Evolutionary conservation across 2,329 filamentous ascomycete genomes (phyloP).

Genomic region (Epicoccum nigrum): DNA sequence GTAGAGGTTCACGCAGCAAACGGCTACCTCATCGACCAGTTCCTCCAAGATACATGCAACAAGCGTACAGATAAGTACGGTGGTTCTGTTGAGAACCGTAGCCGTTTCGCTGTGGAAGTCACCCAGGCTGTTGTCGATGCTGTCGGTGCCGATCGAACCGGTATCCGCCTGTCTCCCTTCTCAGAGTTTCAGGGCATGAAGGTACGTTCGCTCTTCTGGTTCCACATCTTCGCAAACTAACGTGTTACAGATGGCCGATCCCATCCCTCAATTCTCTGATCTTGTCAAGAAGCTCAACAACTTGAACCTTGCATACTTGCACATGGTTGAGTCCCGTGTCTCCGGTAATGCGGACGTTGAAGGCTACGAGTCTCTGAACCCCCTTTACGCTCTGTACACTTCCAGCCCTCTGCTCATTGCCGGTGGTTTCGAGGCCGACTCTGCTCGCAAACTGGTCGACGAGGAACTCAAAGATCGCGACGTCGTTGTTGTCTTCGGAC

Average conservation of each 20-base stretch:
- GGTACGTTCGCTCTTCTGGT: background rate
- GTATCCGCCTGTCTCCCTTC: conserved; percentile 66
- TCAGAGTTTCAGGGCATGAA: conserved; percentile 67
- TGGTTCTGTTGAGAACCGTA: conserved; percentile 59
- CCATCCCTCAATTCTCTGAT: conserved; percentile 67
- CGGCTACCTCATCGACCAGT: conserved; percentile 71
- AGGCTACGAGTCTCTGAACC: conserved; percentile 27
- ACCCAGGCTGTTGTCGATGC: conserved; percentile 57
- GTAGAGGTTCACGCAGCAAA: conserved; percentile 65
- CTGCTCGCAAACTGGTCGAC: conserved; percentile 45
- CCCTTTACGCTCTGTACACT: conserved; percentile 31
- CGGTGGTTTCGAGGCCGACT: conserved; percentile 51
- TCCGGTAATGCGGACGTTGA: conserved; percentile 50
- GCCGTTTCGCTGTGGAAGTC: conserved; percentile 61
- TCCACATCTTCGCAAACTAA: background rate
- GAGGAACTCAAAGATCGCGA: conserved; percentile 53
- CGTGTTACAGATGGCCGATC: conserved; percentile 59
- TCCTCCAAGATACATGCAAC: conserved; percentile 66
- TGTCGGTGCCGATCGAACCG: conserved; percentile 63
- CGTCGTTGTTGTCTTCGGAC: conserved; percentile 55
- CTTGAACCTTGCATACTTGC: conserved; percentile 58
- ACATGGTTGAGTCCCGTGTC: conserved; percentile 64
- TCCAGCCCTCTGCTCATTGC: conserved; percentile 47
- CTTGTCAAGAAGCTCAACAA: conserved; percentile 59
- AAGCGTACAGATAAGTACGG: conserved; percentile 57